Evolutionary conservation across 176 grass and related monocot species (phyloP).

Genomic region (Cocos nucifera): DNA sequence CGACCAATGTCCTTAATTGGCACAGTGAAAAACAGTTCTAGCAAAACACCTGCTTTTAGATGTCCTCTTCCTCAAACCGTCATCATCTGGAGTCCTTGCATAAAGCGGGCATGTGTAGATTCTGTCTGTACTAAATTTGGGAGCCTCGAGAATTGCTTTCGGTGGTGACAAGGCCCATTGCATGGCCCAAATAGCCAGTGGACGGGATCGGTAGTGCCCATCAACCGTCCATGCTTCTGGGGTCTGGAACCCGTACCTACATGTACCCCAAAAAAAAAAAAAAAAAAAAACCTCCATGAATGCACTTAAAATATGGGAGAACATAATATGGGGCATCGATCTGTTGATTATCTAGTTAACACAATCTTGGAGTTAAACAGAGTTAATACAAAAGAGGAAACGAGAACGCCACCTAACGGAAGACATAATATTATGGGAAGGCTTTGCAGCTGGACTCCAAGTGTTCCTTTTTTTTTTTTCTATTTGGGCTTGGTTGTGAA

Average conservation of each 20-base stretch:
- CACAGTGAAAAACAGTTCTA: conserved; percentile 33
- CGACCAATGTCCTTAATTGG: too few relatives aligned
- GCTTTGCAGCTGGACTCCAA: too few relatives aligned
- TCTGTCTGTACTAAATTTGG: conserved; percentile 73
- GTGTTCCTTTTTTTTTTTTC: too few relatives aligned
- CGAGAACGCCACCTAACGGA: too few relatives aligned
- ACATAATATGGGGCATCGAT: too few relatives aligned
- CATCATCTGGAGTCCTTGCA: conserved; percentile 39
- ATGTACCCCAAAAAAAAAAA: not conserved
- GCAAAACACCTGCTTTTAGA: conserved; percentile 51
- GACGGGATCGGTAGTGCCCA: conserved; percentile 79
- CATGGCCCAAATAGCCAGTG: conserved; percentile 91
- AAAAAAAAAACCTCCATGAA: too few relatives aligned
- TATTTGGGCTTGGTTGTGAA: too few relatives aligned
- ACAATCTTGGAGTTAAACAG: too few relatives aligned
- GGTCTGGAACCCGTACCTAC: conserved; percentile 93
- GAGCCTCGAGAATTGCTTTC: conserved; percentile 48
- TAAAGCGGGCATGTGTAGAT: conserved; percentile 31
- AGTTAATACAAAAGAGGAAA: too few relatives aligned
- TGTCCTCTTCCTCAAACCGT: conserved; percentile 38
- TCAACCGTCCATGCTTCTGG: conserved; percentile 84
- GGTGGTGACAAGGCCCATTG: conserved; percentile 61
- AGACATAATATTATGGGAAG: too few relatives aligned
- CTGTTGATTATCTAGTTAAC: too few relatives aligned
- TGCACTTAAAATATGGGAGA: too few relatives aligned